phyloP scores from a whole-genome alignment of 176 grass and related monocot species.

The Oryza officinalis region DNA sequence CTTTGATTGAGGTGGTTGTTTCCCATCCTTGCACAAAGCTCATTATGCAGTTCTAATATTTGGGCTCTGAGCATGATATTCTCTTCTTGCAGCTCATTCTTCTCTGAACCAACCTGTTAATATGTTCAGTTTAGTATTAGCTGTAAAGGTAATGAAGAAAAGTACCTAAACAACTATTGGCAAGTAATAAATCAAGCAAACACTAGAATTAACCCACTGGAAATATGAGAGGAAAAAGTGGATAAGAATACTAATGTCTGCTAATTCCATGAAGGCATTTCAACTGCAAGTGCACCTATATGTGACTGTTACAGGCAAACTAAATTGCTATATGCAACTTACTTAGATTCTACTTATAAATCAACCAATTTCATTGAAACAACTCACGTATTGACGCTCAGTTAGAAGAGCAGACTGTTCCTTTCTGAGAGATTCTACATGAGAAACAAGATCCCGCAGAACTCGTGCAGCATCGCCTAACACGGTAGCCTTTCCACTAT shows the following conservation, averaged over 20 bases:
- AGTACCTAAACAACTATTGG: constrained; percentile 12
- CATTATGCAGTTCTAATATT: constrained; percentile 55
- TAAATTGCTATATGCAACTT: neutral
- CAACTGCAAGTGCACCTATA: neutral
- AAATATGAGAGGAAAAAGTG: neutral
- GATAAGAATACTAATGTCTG: neutral
- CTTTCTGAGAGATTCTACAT: constrained; percentile 71
- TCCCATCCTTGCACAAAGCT: constrained; percentile 44
- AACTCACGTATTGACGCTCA: constrained; percentile 74
- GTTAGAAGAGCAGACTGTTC: constrained; percentile 60
- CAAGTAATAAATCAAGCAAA: constrained; percentile 8
- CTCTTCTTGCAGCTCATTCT: constrained; percentile 72
- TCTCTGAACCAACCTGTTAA: constrained; percentile 59
- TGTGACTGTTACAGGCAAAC: neutral
- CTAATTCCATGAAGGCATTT: constrained; percentile 27
- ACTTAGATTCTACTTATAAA: neutral
- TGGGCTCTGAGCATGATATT: constrained; percentile 49
- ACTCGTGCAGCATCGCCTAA: constrained; percentile 63
- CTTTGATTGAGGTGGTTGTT: constrained; percentile 31
- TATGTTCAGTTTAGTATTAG: neutral
- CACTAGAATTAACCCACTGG: neutral
- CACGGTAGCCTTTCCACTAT: constrained; percentile 67
- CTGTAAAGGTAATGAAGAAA: neutral
- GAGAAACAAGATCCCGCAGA: constrained; percentile 57
- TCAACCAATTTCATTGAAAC: neutral